Evolutionary conservation across 768 basidiomycete species (phyloP), one percentile per base, ranked within the genome.

Genomic region (Krasilnikovozyma curviuscula): DNA sequence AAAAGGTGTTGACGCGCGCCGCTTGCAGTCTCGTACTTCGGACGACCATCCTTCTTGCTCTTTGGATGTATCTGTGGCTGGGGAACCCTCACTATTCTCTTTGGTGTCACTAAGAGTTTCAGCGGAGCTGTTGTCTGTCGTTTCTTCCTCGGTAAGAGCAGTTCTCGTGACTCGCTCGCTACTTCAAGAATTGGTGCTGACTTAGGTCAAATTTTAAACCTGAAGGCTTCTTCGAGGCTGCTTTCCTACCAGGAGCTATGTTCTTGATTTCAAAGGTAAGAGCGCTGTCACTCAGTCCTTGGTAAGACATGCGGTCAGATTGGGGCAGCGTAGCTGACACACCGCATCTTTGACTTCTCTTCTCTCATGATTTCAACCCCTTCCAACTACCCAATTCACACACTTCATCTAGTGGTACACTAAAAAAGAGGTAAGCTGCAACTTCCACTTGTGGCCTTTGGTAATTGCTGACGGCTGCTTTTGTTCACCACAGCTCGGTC

Each of bases 161-260:
- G 4, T 12, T 7, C n/a, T n/a, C n/a, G n/a, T n/a, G 53, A 39
- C 54, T 53, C 19, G 44, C 28, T 37, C 10, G 18, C 35, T n/a
- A 37, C 39, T 21, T 28, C 28, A 1, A 18, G 18, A 29, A 18
- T 24, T 16, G 24, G 5, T 14, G 21, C 18, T n/a, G 5, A 16
- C 16, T 41, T 41, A 7, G 18, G 16, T 19, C 40, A 41, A 41
- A 14, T 25, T 41, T 18, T 5, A 28, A 4, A 5, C 19, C 8
- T 28, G 13, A n/a, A n/a, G n/a, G n/a, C 43, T 29, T 30, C 16
- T 29, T 9, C 30, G 58, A 65, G 62, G 77, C 76, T 9, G 75
- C 76, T 3, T 80, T 79, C 63, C 77, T 77, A 57, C 79, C 79
- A 42, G 78, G 77, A 23, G 73, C 77, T 19, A 63, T 81, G 40